Evolutionary conservation across 176 grass and related monocot species (phyloP).

Genomic region (Poa annua): DNA sequence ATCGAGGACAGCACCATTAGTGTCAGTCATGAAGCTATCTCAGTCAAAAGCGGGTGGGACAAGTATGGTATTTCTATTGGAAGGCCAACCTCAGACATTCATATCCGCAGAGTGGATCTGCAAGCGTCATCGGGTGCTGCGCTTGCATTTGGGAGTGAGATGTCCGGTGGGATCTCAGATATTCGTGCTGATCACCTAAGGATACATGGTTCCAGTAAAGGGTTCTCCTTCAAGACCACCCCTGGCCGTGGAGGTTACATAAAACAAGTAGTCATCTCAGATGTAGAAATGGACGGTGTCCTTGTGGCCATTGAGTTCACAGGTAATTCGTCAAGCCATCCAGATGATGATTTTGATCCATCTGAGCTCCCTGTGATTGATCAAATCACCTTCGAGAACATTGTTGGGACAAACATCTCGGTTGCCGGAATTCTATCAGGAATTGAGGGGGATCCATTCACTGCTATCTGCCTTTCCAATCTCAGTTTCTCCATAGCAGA

Average conservation of each 20-base stretch:
- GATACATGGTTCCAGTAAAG: constrained; percentile 57
- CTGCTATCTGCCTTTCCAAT: constrained; percentile 73
- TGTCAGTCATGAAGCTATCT: constrained; percentile 78
- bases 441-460: constrained; percentile 69
- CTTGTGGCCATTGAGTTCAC: constrained; percentile 67
- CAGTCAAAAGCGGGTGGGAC: constrained; percentile 87
- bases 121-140: constrained; percentile 64
- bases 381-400: constrained; percentile 70
- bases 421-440: constrained; percentile 72
- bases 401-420: constrained; percentile 67
- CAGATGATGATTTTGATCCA: constrained; percentile 61
- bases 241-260: constrained; percentile 74
- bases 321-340: constrained; percentile 61
- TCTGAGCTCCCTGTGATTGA: constrained; percentile 58
- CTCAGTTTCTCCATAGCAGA: constrained; percentile 52
- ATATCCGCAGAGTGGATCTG: constrained; percentile 67
- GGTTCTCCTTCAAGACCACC: constrained; percentile 70
- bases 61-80: constrained; percentile 77
- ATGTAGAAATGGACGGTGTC: constrained; percentile 67
- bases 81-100: constrained; percentile 56
- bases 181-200: constrained; percentile 49
- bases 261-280: constrained; percentile 53
- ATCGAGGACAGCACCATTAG: constrained; percentile 73
- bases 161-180: constrained; percentile 85
- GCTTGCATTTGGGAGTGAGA: constrained; percentile 87